Percentiles rank a stretch among this genome's conserved stretches.
Conservation (phyloP, 2,329 filamentous ascomycete genomes). For the Phyllosticta ampelicida region DNA sequence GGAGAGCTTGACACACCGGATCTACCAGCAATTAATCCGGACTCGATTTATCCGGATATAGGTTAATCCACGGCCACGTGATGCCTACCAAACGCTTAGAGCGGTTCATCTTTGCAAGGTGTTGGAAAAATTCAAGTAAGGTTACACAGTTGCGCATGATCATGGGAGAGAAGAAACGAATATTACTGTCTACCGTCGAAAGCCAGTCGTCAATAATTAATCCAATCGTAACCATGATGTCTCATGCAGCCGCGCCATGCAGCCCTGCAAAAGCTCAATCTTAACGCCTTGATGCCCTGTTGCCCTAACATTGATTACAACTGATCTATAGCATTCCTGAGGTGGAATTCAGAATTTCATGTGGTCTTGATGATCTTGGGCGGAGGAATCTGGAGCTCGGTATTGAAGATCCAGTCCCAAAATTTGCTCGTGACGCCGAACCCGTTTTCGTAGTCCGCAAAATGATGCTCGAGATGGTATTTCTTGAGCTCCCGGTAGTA, state of each 20-base stretch:
- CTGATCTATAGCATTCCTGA: conserved; percentile 4
- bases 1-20: background rate
- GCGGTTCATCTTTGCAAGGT: no score
- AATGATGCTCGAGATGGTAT: conserved; percentile 94
- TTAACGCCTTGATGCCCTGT: conserved; percentile 1
- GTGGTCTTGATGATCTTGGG: conserved; percentile 40
- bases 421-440: conserved; percentile 95
- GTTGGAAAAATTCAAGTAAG: no score
- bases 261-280: background rate
- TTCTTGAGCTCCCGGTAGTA: conserved; percentile 94
- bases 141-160: background rate
- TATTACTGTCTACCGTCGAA: background rate
- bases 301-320: conserved; percentile 6
- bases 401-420: conserved; percentile 91
- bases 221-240: background rate
- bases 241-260: background rate
- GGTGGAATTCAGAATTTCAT: conserved; percentile 13
- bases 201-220: background rate
- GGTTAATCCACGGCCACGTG: no score
- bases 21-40: no score
- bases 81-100: no score
- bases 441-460: conserved; percentile 93
- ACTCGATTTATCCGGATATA: no score
- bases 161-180: background rate
- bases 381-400: conserved; percentile 54